These are phyloP conservation scores for Fusarium euwallaceae DNA, from an alignment of 2,329 filamentous ascomycete genomes.

Conservation along the genomic window DNA sequence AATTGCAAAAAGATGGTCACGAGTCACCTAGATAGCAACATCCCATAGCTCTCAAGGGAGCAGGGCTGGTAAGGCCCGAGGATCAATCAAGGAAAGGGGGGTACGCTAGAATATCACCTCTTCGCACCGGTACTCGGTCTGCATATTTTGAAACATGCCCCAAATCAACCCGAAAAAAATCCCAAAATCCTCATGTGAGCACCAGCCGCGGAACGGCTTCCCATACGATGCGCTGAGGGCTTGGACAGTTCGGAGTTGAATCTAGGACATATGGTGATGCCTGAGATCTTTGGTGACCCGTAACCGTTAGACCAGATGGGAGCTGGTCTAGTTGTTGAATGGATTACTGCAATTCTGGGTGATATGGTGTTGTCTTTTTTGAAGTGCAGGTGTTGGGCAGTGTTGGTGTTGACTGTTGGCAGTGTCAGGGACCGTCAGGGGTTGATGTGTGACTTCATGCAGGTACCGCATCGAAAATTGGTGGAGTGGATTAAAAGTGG, in stretches of 20 bases:
- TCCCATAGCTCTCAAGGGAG: neutral
- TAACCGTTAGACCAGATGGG: constrained; percentile 13
- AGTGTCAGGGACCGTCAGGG: neutral
- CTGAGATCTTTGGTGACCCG: neutral
- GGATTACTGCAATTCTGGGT: neutral
- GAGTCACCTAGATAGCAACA: neutral
- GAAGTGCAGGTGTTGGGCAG: neutral
- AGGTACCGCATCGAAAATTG: neutral
- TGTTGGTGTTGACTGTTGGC: constrained; percentile 2
- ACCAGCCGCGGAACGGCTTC: neutral
- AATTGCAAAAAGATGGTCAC: neutral
- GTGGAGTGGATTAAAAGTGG: neutral
- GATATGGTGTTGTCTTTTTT: neutral
- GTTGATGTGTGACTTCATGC: neutral
- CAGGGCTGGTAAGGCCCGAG: neutral
- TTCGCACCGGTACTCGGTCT: constrained; percentile 8
- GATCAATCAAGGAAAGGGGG: neutral
- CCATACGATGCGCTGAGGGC: neutral
- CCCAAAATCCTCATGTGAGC: neutral
- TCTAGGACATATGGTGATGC: neutral
- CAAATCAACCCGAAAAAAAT: neutral
- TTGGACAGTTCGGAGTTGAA: neutral
- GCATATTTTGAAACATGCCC: neutral
- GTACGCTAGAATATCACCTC: neutral
- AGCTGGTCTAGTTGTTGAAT: neutral